Base-by-base conservation (phyloP, 2,329 filamentous ascomycete species). In the Sporothrix inflata region DNA sequence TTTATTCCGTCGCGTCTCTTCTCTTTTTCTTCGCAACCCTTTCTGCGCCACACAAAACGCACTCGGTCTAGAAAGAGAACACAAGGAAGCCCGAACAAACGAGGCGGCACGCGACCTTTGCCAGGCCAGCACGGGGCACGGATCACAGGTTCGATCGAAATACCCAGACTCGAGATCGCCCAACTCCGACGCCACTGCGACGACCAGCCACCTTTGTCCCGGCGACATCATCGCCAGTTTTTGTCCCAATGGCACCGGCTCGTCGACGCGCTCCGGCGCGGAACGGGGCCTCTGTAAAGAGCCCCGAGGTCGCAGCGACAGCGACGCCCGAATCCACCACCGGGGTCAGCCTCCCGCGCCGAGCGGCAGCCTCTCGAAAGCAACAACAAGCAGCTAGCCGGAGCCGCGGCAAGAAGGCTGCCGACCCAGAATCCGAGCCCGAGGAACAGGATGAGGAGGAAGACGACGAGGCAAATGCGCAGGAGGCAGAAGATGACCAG, bases 251-350 rank as follows among this genome's bases (percentile, higher is more conserved):
- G 74, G 72, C 74, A n/a, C 72, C 74, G 30, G 71, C 74, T 65
- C 74, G 74, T 47, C 74, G 74, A 73, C 74, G 74, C 70, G 75
- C 74, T 67, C 49, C 73, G 63, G 74, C 72, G 38, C 75, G 73
- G 45, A 73, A 73, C 69, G 72, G 71, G n/a, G 73, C 30, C 34
- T 30, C 66, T 30, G 74, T 70, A 47, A 72, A 73, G 67, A 57
- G 63, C 55, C 30, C 72, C 57, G 66, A 70, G 14, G 53, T 9
- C 11, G 38, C 69, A 47, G 57, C 45, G 45, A 63, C 34, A 65
- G 45, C 49, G 30, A 21, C 67, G 7, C 63, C 60, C 63, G 45
- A 72, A 19, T 45, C 55, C 8, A 34, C 65, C 16, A 27, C 34
- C 42, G 60, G 72, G 70, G 70, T 67, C 71, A 63, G 21, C 45